Conservation (phyloP, 2,329 filamentous ascomycete species). For the Fusarium pilosicola region DNA sequence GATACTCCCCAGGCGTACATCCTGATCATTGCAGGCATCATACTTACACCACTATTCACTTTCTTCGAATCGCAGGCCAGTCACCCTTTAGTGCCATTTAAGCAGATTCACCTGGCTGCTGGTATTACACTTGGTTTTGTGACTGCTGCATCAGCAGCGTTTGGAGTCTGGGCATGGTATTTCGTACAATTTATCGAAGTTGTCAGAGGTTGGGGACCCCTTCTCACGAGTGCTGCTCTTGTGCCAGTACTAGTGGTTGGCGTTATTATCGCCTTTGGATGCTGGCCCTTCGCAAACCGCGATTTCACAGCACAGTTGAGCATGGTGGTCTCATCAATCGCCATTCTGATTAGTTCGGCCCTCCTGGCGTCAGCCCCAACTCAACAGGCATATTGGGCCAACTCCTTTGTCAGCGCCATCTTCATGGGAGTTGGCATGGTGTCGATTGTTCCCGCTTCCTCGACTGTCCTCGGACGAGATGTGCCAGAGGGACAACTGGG, state of each 20-base stretch:
- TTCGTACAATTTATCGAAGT: conserved; percentile 38
- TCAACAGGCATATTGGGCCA: conserved; percentile 41
- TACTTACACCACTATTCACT: conserved; percentile 21
- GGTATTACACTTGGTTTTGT: conserved; percentile 31
- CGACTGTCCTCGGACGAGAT: conserved; percentile 31
- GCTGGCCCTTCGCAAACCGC: conserved; percentile 31
- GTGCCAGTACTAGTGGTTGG: conserved; percentile 38
- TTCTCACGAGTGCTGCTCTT: conserved; percentile 36
- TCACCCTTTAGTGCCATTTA: conserved; percentile 39
- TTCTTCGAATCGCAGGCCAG: conserved; percentile 36
- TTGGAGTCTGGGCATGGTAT: conserved; percentile 43
- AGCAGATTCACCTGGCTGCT: conserved; percentile 31
- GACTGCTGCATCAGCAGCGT: conserved; percentile 34
- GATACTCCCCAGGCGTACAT: conserved; percentile 28
- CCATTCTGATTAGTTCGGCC: conserved; percentile 34
- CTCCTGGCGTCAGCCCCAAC: conserved; percentile 39
- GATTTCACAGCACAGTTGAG: conserved; percentile 29
- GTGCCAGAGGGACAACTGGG: conserved; percentile 40
- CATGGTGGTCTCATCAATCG: conserved; percentile 30
- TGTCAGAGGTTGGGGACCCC: conserved; percentile 36
- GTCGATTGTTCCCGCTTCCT: conserved; percentile 34
- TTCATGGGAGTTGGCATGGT: conserved; percentile 42
- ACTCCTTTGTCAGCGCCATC: conserved; percentile 40
- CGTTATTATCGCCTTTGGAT: conserved; percentile 19
- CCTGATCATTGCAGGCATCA: conserved; percentile 30